These are phyloP conservation scores for Sporothrix variecibatus DNA, from an alignment of 2,329 filamentous ascomycete genomes.

Conservation along the genomic window DNA sequence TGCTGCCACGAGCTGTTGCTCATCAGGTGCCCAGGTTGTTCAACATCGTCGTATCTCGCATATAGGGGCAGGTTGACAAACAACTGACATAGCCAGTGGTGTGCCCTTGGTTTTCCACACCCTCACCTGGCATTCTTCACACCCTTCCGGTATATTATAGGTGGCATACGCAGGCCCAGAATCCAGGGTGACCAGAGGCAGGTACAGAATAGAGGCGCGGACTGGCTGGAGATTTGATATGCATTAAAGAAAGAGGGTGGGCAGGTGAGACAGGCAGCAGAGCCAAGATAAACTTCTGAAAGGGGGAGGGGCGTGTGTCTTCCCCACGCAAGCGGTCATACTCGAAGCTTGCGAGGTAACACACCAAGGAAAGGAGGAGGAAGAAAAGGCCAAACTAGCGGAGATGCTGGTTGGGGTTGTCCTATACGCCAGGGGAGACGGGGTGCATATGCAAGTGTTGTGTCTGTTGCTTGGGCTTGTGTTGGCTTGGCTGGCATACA, in stretches of 20 bases:
- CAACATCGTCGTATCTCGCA: not conserved
- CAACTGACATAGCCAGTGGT: not conserved
- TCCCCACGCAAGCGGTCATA: not conserved
- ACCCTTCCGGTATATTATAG: not conserved
- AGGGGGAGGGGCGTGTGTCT: not conserved
- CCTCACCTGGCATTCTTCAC: not conserved
- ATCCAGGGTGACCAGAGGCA: slow-evolving; percentile 2
- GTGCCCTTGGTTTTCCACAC: not conserved
- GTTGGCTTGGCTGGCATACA: not conserved
- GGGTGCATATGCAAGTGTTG: not conserved
- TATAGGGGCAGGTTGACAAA: not conserved
- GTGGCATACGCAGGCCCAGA: slow-evolving; percentile 4
- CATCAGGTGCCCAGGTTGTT: not conserved
- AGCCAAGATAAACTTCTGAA: not conserved
- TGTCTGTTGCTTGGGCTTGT: not conserved
- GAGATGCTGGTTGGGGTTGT: not conserved
- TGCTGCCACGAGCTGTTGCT: not conserved
- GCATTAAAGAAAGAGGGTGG: not conserved
- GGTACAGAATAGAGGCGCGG: not conserved
- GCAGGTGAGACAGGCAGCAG: not conserved
- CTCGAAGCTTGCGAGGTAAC: not conserved
- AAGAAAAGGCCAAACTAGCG: too few species aligned
- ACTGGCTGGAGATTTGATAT: not conserved
- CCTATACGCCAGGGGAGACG: not conserved
- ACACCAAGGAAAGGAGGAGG: not conserved